Evolutionary conservation across 2,329 filamentous ascomycete species (phyloP).

Genomic region (Cordyceps militaris): DNA sequence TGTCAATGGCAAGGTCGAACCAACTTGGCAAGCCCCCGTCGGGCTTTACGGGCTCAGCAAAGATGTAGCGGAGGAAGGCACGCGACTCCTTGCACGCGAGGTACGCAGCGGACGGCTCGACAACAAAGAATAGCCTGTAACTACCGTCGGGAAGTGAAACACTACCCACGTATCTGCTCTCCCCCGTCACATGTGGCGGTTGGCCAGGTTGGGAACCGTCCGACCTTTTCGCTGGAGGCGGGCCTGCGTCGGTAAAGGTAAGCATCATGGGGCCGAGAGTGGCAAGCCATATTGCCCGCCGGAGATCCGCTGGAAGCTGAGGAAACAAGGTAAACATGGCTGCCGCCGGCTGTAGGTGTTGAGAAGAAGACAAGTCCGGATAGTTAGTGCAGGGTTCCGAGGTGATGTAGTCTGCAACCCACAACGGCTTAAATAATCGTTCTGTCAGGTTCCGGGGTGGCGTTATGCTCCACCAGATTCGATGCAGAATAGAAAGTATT

Average conservation of each 20-base stretch:
- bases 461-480: too few species aligned
- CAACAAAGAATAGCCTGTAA: neutral
- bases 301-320: constrained; percentile 1
- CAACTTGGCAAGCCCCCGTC: constrained; percentile 4
- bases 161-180: neutral
- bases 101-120: constrained; percentile 6
- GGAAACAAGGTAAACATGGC: neutral
- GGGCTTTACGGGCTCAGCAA: constrained; percentile 3
- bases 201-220: neutral
- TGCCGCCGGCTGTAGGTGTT: too few species aligned
- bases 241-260: neutral
- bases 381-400: too few species aligned
- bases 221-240: neutral
- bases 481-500: too few species aligned
- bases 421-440: too few species aligned
- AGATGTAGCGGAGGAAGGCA: neutral
- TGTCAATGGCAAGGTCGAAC: neutral
- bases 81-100: constrained; percentile 5
- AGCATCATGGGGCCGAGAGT: constrained; percentile 4
- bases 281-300: constrained; percentile 7
- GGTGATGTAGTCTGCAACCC: too few species aligned
- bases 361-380: too few species aligned
- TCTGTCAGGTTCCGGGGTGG: too few species aligned
- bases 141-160: neutral
- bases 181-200: neutral